Evolutionary conservation across 495 filamentous ascomycete species (phyloP).

Genomic region (Halenospora varia): DNA sequence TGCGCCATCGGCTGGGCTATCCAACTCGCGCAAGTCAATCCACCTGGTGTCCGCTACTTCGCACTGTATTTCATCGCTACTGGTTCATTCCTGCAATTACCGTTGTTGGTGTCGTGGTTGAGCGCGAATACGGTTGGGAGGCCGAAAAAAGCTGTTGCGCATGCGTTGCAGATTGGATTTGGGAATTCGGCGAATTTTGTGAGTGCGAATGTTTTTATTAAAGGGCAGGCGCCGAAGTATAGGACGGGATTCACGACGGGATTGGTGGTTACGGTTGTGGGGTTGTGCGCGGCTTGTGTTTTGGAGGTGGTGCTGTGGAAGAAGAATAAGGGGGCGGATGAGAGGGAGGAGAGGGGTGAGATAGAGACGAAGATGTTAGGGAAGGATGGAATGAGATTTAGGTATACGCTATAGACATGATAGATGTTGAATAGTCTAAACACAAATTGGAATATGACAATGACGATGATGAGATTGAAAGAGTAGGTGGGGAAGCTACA

Average conservation of each 20-base stretch:
- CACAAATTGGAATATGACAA: no score
- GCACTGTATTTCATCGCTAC: slow-evolving; percentile 35
- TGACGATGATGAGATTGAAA: no score
- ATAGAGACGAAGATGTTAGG: no score
- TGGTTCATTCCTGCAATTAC: slow-evolving; percentile 30
- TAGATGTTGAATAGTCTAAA: no score
- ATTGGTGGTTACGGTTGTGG: no score
- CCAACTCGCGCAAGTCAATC: slow-evolving; percentile 27
- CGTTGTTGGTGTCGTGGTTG: slow-evolving; percentile 28
- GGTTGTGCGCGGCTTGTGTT: no score
- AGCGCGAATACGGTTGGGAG: slow-evolving; percentile 55
- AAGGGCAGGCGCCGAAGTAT: slow-evolving; percentile 45
- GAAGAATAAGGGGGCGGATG: no score
- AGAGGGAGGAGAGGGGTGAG: no score
- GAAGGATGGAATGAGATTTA: no score
- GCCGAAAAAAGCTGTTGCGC: slow-evolving; percentile 55
- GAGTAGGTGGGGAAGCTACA: no score
- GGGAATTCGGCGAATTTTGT: slow-evolving; percentile 55
- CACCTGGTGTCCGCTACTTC: slow-evolving; percentile 28
- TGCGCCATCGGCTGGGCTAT: slow-evolving; percentile 44
- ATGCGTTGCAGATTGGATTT: slow-evolving; percentile 50
- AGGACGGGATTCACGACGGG: slow-evolving; percentile 44
- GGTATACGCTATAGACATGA: no score
- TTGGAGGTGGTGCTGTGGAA: no score
- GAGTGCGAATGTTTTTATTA: slow-evolving; percentile 44